These are phyloP conservation scores for Recurvomyces mirabilis DNA, from an alignment of 495 filamentous ascomycete species.

Conservation along the genomic window DNA sequence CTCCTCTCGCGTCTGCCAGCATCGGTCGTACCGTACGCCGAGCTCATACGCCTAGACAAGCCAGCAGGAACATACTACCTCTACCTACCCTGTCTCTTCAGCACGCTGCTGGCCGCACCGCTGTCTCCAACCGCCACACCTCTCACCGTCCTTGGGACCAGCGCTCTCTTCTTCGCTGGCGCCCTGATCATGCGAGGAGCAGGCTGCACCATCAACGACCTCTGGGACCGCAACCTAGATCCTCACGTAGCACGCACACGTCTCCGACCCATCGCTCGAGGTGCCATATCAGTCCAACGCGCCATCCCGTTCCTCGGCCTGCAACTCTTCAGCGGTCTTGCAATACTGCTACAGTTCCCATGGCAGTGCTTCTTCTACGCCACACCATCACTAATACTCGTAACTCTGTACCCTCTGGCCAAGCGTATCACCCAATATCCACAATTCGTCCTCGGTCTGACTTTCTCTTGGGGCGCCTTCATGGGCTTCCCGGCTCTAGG, in stretches of 20 bases:
- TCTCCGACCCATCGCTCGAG: slow-evolving; percentile 77
- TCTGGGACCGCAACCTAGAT: slow-evolving; percentile 92
- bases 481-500: slow-evolving; percentile 94
- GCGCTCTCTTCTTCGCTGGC: slow-evolving; percentile 70
- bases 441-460: slow-evolving; percentile 80
- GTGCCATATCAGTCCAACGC: slow-evolving; percentile 62
- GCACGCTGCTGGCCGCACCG: slow-evolving; percentile 57
- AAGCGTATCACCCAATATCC: slow-evolving; percentile 94
- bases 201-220: slow-evolving; percentile 95
- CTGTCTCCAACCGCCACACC: slow-evolving; percentile 48
- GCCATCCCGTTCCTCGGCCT: slow-evolving; percentile 72
- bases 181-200: slow-evolving; percentile 94
- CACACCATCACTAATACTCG: slow-evolving; percentile 71
- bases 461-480: slow-evolving; percentile 94
- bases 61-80: slow-evolving; percentile 91
- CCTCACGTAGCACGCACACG: slow-evolving; percentile 79
- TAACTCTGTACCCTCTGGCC: slow-evolving; percentile 76
- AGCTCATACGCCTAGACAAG: slow-evolving; percentile 86
- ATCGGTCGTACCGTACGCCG: slow-evolving; percentile 83
- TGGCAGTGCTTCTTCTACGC: slow-evolving; percentile 74
- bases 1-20: slow-evolving; percentile 64
- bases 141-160: slow-evolving; percentile 47
- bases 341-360: slow-evolving; percentile 77
- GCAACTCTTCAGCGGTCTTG: slow-evolving; percentile 72
- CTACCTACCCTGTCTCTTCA: slow-evolving; percentile 89